A percentile compares a stretch with the other conserved stretches of the same genome.
Conservation (phyloP, 805 yeast species). For the Dipodascopsis uninucleata region DNA sequence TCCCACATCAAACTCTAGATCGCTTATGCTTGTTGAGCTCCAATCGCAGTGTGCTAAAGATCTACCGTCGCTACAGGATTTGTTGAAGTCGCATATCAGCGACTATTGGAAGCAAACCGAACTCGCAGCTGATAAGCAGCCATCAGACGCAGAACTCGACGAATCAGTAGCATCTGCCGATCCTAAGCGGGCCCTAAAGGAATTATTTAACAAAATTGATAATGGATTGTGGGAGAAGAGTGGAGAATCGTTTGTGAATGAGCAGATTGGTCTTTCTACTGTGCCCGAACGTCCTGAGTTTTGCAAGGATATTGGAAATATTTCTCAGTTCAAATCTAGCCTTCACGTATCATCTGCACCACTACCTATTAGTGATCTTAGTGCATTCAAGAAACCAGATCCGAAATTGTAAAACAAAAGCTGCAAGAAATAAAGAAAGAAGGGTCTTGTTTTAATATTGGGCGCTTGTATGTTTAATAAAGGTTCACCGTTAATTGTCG, state of each 20-base stretch:
- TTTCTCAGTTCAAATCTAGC: slow-evolving; percentile 55
- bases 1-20: slow-evolving; percentile 36
- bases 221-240: slow-evolving; percentile 14
- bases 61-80: slow-evolving; percentile 10
- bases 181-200: slow-evolving; percentile 5
- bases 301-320: slow-evolving; percentile 37
- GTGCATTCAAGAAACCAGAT: slow-evolving; percentile 15
- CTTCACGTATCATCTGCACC: slow-evolving; percentile 60
- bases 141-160: slow-evolving; percentile 5
- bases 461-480: too few species aligned
- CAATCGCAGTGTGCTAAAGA: slow-evolving; percentile 47
- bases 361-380: slow-evolving; percentile 41
- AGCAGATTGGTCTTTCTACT: slow-evolving; percentile 28
- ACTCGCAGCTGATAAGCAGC: slow-evolving; percentile 12
- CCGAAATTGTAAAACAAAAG: slow-evolving; percentile 19
- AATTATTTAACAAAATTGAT: slow-evolving; percentile 5
- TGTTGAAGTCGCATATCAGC: slow-evolving; percentile 7
- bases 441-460: too few species aligned
- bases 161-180: neutral
- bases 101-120: slow-evolving; percentile 17
- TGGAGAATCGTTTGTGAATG: slow-evolving; percentile 8
- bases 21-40: slow-evolving; percentile 58
- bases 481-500: too few species aligned
- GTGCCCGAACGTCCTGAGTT: slow-evolving; percentile 49
- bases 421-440: too few species aligned